Conservation (phyloP, 2,329 filamentous ascomycete species). For the Helminthosporium solani region DNA sequence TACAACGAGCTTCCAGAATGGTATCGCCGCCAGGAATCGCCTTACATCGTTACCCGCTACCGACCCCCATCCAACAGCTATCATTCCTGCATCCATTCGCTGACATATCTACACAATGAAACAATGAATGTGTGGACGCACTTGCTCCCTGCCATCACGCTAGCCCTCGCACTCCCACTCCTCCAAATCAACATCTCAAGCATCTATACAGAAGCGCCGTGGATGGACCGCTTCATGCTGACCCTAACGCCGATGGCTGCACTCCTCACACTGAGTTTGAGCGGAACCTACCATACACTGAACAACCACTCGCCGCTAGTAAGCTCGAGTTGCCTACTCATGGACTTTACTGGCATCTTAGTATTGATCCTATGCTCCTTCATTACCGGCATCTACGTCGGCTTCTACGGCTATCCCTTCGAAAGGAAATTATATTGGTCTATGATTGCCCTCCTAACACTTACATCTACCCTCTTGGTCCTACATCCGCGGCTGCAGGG, state of each 20-base stretch:
- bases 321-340: conserved; percentile 77
- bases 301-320: conserved; percentile 79
- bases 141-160: conserved; percentile 46
- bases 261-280: conserved; percentile 42
- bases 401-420: conserved; percentile 45
- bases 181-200: conserved; percentile 22
- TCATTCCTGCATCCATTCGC: conserved; percentile 54
- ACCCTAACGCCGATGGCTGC: conserved; percentile 38
- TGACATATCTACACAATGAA: conserved; percentile 65
- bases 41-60: conserved; percentile 65
- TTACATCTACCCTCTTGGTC: conserved; percentile 34
- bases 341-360: conserved; percentile 92
- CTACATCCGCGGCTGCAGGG: conserved; percentile 37
- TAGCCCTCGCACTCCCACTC: conserved; percentile 19
- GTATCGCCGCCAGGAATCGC: conserved; percentile 57
- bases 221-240: conserved; percentile 31
- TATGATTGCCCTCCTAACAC: conserved; percentile 37
- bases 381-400: conserved; percentile 69
- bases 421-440: conserved; percentile 45
- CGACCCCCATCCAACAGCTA: conserved; percentile 63
- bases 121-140: conserved; percentile 70
- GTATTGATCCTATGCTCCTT: conserved; percentile 84
- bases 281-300: conserved; percentile 73
- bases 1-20: conserved; percentile 42
- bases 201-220: conserved; percentile 22